These are phyloP conservation scores for Globisporangium viniferum DNA, from an alignment of 352 stramenopile species.

Conservation along the genomic window DNA sequence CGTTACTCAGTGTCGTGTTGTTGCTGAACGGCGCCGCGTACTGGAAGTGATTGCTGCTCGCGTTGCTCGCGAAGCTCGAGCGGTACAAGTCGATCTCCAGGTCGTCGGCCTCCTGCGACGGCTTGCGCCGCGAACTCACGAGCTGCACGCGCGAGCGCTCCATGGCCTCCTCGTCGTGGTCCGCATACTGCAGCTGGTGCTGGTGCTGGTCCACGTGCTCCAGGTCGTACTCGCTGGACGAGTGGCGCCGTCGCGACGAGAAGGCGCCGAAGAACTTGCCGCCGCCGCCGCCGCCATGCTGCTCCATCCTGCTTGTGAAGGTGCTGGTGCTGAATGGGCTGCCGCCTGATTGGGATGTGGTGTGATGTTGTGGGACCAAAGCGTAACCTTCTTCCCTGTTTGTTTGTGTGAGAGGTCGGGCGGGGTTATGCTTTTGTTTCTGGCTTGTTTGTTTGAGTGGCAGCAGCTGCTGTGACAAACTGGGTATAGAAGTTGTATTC, in stretches of 20 bases:
- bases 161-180: conserved; percentile 6
- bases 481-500: too few species aligned
- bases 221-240: background rate
- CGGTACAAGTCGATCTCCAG: conserved; percentile 27
- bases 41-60: conserved; percentile 22
- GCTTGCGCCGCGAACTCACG: conserved; percentile 39
- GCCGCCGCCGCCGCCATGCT: background rate
- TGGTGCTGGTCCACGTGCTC: background rate
- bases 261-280: background rate
- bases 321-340: background rate
- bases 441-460: background rate
- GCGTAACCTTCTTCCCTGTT: background rate
- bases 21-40: conserved; percentile 6
- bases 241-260: background rate
- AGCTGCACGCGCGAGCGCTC: conserved; percentile 46
- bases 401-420: background rate
- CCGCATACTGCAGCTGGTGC: background rate
- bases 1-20: background rate
- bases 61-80: conserved; percentile 41
- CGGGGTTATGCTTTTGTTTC: background rate
- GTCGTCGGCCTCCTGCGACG: conserved; percentile 30
- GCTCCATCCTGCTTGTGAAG: background rate
- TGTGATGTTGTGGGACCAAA: background rate
- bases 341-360: background rate
- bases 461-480: too few species aligned